Base-by-base conservation (phyloP, 2,329 filamentous ascomycete species). In the Curvularia eragrostidis region DNA sequence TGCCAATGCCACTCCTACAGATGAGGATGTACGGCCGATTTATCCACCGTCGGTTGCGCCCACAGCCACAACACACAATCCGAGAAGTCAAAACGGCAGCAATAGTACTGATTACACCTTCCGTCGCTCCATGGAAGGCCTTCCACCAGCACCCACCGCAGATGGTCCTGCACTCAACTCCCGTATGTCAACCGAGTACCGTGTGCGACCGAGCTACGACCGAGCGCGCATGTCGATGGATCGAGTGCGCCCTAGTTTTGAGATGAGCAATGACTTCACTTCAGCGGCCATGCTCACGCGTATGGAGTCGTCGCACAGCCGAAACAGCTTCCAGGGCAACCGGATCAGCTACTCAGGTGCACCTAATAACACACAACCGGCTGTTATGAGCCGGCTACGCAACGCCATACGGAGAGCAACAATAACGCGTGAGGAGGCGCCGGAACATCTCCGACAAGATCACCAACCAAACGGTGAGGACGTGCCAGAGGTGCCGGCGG, bases 1-100 rank as follows among this genome's bases (percentile, higher is more conserved):
- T 18, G 72, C 73, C 66, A 70, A 76, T 47, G 81, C 82, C 21
- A 82, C 84, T 65, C 83, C 85, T 72, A 76, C 80, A 58, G 90
- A 95, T 72, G 93, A 98, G 78, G 94, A 97, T 72, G 85, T 91
- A 75, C 87, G 93, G 65, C 93, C 93, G 30, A 96, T 98, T 70
- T 98, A 98, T 78, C 91, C 94, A 48, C 93, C 94, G 13, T 96
- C 93, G 52, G 88, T 94, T 68, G 90, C 91, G 48, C 83, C 86
- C 12, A 94, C 91, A 15, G 85, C 87, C 44, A 77, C 73, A 19
- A 78, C 76, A 12, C 89, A 95, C 74, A 94, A 93, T 64, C 89
- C 89, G 49, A 84, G 87, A 66, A 95, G 91, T 69, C 91, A 96
- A 73, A 96, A 94, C 68, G 92, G 93, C 59, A 97, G 93, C 78